A percentile compares a stretch with the other conserved stretches of the same genome.
These are phyloP conservation scores for Aureobasidium sp. DNA, from an alignment of 2,329 filamentous ascomycete genomes.

Conservation along the genomic window DNA sequence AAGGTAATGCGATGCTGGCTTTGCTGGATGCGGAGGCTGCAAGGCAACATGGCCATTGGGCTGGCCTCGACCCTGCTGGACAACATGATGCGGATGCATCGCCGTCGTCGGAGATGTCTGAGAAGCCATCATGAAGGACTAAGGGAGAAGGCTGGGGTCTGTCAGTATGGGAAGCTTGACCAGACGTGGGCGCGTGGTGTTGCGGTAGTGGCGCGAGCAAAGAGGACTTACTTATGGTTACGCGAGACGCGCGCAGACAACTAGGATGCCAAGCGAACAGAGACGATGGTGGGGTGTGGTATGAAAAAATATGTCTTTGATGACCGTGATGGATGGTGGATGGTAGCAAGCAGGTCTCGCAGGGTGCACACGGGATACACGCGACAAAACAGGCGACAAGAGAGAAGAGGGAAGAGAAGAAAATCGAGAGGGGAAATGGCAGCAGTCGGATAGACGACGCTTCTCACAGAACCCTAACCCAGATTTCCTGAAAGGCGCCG, in stretches of 20 bases:
- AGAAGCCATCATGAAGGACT: conserved; percentile 22
- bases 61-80: conserved; percentile 53
- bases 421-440: conserved; percentile 8
- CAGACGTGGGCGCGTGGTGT: neutral
- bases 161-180: neutral
- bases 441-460: conserved; percentile 8
- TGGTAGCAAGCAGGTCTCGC: neutral
- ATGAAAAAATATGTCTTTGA: neutral
- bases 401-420: conserved; percentile 10
- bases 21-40: conserved; percentile 42
- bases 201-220: neutral
- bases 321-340: neutral
- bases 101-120: conserved; percentile 72
- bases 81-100: conserved; percentile 59
- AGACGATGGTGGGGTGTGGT: conserved; percentile 2
- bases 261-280: conserved; percentile 8
- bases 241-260: conserved; percentile 12
- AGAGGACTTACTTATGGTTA: neutral
- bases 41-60: conserved; percentile 37
- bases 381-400: conserved; percentile 11
- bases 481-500: neutral
- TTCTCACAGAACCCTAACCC: conserved; percentile 8
- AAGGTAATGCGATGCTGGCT: conserved; percentile 65
- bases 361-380: neutral
- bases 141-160: neutral